Conservation (phyloP, 1,284 basidiomycete species). For the Mycena citricolor region DNA sequence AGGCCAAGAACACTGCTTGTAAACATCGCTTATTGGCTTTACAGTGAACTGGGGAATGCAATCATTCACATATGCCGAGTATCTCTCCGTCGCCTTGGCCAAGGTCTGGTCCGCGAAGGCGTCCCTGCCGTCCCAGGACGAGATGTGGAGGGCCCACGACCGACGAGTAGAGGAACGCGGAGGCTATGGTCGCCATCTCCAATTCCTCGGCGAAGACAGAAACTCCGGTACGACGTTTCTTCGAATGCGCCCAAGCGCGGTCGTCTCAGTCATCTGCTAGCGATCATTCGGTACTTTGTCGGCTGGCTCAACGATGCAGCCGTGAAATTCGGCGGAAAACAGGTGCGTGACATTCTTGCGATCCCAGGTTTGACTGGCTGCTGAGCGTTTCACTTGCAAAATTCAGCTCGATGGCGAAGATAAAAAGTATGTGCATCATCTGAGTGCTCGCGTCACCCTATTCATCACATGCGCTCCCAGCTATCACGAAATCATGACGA, state of each 20-base stretch:
- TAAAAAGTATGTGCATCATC: slow-evolving; percentile 3
- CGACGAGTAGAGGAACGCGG: slow-evolving; percentile 30
- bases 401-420: slow-evolving; percentile 18
- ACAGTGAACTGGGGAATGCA: slow-evolving; percentile 41
- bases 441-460: background rate
- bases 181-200: slow-evolving; percentile 37
- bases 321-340: slow-evolving; percentile 19
- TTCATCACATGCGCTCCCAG: no score
- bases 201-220: slow-evolving; percentile 26
- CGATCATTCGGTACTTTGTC: slow-evolving; percentile 21
- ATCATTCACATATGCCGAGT: slow-evolving; percentile 40
- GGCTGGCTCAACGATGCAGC: slow-evolving; percentile 23
- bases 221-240: slow-evolving; percentile 10
- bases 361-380: no score
- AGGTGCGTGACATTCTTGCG: slow-evolving; percentile 6
- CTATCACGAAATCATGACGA: slow-evolving; percentile 12
- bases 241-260: no score
- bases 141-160: slow-evolving; percentile 34
- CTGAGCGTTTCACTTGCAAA: no score
- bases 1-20: slow-evolving; percentile 9
- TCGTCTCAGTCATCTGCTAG: no score
- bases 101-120: slow-evolving; percentile 39
- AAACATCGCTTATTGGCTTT: background rate
- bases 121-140: slow-evolving; percentile 30
- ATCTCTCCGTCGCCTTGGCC: slow-evolving; percentile 34